Conservation (phyloP, 257 asterid genomes). For the Gardenia jasminoides region DNA sequence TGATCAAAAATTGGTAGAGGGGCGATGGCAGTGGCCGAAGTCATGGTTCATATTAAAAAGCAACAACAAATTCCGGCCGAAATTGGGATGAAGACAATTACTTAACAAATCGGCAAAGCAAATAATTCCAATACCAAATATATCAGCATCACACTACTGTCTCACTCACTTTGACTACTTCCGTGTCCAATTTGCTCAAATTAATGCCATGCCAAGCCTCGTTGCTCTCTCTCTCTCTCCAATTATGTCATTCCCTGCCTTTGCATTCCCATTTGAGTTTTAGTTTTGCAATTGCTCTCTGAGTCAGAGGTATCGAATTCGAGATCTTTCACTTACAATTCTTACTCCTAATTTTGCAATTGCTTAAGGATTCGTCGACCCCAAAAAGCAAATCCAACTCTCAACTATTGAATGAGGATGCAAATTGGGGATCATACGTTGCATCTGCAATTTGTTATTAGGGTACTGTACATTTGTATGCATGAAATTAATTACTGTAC, state of each 20-base stretch:
- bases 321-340: too few species aligned
- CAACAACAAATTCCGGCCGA: neutral
- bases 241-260: neutral
- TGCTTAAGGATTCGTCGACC: neutral
- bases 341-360: too few species aligned
- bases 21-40: neutral
- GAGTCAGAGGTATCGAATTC: too few species aligned
- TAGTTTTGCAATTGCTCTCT: too few species aligned
- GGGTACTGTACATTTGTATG: neutral
- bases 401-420: neutral
- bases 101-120: neutral
- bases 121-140: neutral
- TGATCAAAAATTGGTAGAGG: neutral
- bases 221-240: neutral
- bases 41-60: neutral
- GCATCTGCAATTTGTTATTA: neutral
- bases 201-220: too few species aligned
- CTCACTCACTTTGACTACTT: neutral
- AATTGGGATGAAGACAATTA: neutral
- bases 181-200: neutral
- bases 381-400: too few species aligned
- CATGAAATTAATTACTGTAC: too few species aligned
- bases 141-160: neutral
- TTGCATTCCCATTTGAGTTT: neutral
- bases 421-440: neutral